phyloP scores from a whole-genome alignment of 108 stramenopile species.

The Nannochloropsis gaditana region DNA sequence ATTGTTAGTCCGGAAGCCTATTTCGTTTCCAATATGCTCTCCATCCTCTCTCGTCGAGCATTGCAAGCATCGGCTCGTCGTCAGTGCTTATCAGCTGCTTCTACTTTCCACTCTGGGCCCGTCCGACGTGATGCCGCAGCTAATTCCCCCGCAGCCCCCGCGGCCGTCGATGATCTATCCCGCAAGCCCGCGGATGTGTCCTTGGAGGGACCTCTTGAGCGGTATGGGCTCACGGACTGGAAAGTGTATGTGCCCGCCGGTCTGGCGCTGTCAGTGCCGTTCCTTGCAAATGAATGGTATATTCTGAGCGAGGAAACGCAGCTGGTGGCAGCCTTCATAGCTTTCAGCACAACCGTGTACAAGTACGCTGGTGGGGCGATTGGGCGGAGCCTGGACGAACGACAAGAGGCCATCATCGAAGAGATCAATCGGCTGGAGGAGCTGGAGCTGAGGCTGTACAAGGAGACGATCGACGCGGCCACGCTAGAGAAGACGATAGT shows the following conservation, averaged over 20 bases:
- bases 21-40: background rate
- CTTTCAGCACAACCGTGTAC: constrained; percentile 71
- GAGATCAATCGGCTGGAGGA: constrained; percentile 69
- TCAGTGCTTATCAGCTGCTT: background rate
- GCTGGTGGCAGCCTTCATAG: constrained; percentile 70
- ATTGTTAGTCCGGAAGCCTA: no score
- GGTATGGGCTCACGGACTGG: background rate
- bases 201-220: background rate
- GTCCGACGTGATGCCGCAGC: background rate
- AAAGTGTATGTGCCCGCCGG: constrained; percentile 60
- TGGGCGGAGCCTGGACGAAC: constrained; percentile 66
- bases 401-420: constrained; percentile 64
- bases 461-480: constrained; percentile 1
- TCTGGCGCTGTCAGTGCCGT: constrained; percentile 69
- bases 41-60: background rate
- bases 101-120: background rate
- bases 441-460: background rate
- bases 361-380: constrained; percentile 74
- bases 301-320: constrained; percentile 75
- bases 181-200: constrained; percentile 4
- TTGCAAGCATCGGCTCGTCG: background rate
- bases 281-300: constrained; percentile 68
- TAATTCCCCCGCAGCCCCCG: background rate
- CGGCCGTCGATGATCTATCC: background rate
- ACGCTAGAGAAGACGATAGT: constrained; percentile 17